phyloP scores from a whole-genome alignment of 2,329 filamentous ascomycete genomes.

The Trichoderma aggressivum region DNA sequence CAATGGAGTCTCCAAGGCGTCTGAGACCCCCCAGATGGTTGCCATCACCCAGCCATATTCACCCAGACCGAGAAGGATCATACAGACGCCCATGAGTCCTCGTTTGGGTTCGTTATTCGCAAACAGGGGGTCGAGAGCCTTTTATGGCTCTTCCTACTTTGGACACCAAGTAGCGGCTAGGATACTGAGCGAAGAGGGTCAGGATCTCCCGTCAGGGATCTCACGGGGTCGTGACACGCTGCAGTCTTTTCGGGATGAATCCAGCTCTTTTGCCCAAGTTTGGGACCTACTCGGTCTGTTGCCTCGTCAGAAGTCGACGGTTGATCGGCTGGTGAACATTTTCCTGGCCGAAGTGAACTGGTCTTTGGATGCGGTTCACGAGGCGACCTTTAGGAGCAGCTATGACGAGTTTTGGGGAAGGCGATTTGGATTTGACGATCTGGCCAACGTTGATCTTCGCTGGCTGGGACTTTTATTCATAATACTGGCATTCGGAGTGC shows the following conservation, averaged over 20 bases:
- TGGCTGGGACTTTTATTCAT: slow-evolving; percentile 6
- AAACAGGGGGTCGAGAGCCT: not conserved
- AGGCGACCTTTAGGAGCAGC: not conserved
- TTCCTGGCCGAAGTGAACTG: not conserved
- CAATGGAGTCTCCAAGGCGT: not conserved
- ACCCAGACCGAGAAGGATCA: not conserved
- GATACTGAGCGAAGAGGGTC: slow-evolving; percentile 9
- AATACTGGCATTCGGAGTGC: slow-evolving; percentile 4
- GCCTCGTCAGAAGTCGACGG: not conserved
- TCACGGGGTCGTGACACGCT: slow-evolving; percentile 3
- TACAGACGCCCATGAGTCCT: slow-evolving; percentile 6
- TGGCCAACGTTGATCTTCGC: slow-evolving; percentile 4
- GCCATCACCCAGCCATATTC: not conserved
- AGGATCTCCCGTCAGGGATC: not conserved
- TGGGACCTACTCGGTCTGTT: slow-evolving; percentile 2
- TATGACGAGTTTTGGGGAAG: slow-evolving; percentile 11
- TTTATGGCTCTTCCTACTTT: slow-evolving; percentile 11
- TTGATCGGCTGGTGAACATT: slow-evolving; percentile 3
- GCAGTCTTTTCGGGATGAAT: slow-evolving; percentile 7
- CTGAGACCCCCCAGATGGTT: not conserved
- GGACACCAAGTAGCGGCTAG: not conserved
- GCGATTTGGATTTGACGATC: slow-evolving; percentile 4
- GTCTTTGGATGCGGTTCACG: slow-evolving; percentile 10
- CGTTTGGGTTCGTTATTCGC: not conserved
- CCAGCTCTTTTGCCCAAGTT: slow-evolving; percentile 1